Base-by-base conservation (phyloP, 495 filamentous ascomycete genomes). In the Tuber umbilicatum region DNA sequence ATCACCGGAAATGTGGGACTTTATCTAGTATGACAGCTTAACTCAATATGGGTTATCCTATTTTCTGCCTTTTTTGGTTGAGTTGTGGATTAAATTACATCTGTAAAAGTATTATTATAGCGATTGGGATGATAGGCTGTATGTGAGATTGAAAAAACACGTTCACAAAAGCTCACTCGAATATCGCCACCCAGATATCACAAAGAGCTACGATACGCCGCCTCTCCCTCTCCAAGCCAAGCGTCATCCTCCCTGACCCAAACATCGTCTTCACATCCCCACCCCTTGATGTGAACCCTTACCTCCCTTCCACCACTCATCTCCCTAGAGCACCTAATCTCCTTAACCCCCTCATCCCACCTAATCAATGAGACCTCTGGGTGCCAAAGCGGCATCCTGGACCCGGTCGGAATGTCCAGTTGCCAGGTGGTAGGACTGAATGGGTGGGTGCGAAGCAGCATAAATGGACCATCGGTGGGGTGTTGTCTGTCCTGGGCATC, bases 261-360 rank as follows among this genome's bases (percentile, higher is more conserved):
- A 2, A 73, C 79, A 75, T 82, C 80, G 50, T 82, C 80, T 43
- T 82, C 80, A 45, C 71, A 70, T 21, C 77, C 73, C 72, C 73
- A 82, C 19, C 80, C 80, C 6, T 55, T 73, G 76, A 77, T 75
- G 72, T 76, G 74, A 38, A 82, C 80, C 43, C 73, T 67, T 50
- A 70, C 68, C 35, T 64, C 38, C 31, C 70, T 74, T 31, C 19
- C 39, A 39, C 31, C 5, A 2, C 17, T 19, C 40, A 1, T 41
- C 70, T 23, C 69, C 68, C 60, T 64, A 14, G 55, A 31, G 55
- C 55, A 64, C 27, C 55, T 64, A 64, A 64, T 64, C 55, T 64
- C 55, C 55, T 64, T 31, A 5, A 35, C 27, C 27, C 27, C 55
- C 27, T 64, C 55, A 17, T 64, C 55, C 55, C 55, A 64, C 27